These are phyloP conservation scores for Ogataea neopini DNA, from an alignment of 805 yeast species.

Conservation along the genomic window DNA sequence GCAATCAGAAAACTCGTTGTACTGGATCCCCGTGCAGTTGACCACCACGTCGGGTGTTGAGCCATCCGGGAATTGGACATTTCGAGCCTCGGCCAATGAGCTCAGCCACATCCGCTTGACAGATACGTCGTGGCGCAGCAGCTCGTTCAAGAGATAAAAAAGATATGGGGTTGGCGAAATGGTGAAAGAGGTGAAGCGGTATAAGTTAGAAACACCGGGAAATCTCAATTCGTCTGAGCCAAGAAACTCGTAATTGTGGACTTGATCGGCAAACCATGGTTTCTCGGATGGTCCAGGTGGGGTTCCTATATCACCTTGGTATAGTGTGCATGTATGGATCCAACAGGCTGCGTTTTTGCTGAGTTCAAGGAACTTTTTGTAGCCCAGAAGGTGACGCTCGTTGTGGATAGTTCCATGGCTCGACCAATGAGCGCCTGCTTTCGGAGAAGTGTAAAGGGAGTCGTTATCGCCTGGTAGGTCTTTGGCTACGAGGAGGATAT, in stretches of 20 bases:
- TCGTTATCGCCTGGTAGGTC: constrained; percentile 60
- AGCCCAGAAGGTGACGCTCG: constrained; percentile 40
- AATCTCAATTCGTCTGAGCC: constrained; percentile 33
- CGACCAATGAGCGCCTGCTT: constrained; percentile 75
- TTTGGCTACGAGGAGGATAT: constrained; percentile 42
- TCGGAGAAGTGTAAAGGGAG: constrained; percentile 57
- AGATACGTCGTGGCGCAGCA: constrained; percentile 46
- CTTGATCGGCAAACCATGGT: constrained; percentile 55
- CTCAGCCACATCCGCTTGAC: constrained; percentile 43
- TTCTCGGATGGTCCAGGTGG: constrained; percentile 11
- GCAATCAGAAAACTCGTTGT: constrained; percentile 48
- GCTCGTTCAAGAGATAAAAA: constrained; percentile 47
- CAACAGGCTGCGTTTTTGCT: constrained; percentile 42
- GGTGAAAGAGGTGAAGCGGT: constrained; percentile 51
- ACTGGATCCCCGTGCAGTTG: constrained; percentile 58
- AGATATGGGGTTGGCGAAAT: constrained; percentile 60
- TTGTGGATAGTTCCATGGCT: constrained; percentile 41
- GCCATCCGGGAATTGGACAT: constrained; percentile 21
- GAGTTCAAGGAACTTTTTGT: constrained; percentile 37
- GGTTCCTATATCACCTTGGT: constrained; percentile 24
- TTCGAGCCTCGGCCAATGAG: constrained; percentile 42
- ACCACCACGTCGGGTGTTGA: constrained; percentile 44
- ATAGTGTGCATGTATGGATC: constrained; percentile 24
- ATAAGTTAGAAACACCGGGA: constrained; percentile 39
- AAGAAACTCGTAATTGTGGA: constrained; percentile 40